Base-by-base conservation (phyloP, 2,329 filamentous ascomycete genomes). In the Graphium sp. region DNA sequence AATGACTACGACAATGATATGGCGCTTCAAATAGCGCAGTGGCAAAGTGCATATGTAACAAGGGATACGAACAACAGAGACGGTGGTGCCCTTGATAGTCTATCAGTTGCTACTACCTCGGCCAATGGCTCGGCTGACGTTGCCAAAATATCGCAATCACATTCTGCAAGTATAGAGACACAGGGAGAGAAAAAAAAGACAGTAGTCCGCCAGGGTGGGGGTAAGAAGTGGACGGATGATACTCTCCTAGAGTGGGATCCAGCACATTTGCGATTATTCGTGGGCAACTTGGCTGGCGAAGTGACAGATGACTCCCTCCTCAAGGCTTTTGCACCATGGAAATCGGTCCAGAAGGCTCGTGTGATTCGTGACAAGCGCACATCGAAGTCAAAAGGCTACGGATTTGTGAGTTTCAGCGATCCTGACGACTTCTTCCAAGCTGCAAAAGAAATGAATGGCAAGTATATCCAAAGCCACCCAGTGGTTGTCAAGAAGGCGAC, bases 401-500 rank as follows among this genome's bases (percentile, higher is more conserved):
- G 89, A 3, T 98, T 98, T 46, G 85, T 98, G 32, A 89, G 82
- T 52, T 95, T 98, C 55, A 78, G 75, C 42, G 81, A 94, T 46
- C 81, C 84, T 18, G 89, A 98, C 49, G 85, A 94, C 45, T 95
- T 91, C 50, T 95, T 98, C 61, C 73, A 82, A 43, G 87, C 89
- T 2, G 87, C 84, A 43, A 84, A 89, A 56, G 87, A 95, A 57
- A 95, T 95, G 89, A 81, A 94, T 45, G 85, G 85, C 41, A 95
- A 98, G 57, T 98, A 98, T 54, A 95, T 98, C 47, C 87, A 92
- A 43, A 94, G 84, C 49, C 89, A 95, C 51, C 89, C 89, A 0
- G 81, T 94, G 17, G 60, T 81, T 16, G 68, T 95, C 39, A 75
- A 80, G 50, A 81, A 89, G 49, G 83, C 81, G 39, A 92, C 77